A percentile compares a stretch with the other conserved stretches of the same genome.
These are phyloP conservation scores for Apiospora kogelbergensis DNA, from an alignment of 2,329 filamentous ascomycete species.

Conservation along the genomic window DNA sequence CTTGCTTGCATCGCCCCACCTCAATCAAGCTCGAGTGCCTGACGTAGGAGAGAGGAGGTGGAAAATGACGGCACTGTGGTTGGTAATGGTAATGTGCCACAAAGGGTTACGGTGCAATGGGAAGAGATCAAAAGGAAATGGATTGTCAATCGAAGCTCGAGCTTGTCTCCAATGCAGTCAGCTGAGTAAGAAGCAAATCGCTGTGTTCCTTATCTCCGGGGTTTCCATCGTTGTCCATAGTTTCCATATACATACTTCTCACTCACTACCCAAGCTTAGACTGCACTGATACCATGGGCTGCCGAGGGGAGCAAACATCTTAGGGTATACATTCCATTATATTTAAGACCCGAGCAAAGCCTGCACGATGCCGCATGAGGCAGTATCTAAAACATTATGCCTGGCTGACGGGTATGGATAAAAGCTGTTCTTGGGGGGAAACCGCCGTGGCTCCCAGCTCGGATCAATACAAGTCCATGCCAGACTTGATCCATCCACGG, in stretches of 20 bases:
- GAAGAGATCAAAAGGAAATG: not conserved
- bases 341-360: slow-evolving; percentile 1
- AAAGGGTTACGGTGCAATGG: not conserved
- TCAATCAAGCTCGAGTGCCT: not conserved
- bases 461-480: not conserved
- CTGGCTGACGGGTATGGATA: not conserved
- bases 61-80: too few relatives aligned
- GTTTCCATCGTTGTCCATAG: not conserved
- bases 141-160: not conserved
- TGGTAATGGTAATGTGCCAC: not conserved
- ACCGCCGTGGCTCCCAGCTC: not conserved
- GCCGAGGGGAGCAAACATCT: not conserved
- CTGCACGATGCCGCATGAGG: slow-evolving; percentile 5
- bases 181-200: not conserved
- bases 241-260: not conserved
- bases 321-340: slow-evolving; percentile 9
- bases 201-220: not conserved
- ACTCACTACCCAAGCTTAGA: not conserved
- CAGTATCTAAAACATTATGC: slow-evolving; percentile 2
- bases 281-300: not conserved
- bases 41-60: not conserved
- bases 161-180: not conserved
- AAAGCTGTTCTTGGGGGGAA: not conserved
- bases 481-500: not conserved
- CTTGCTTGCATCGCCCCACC: not conserved